These are phyloP conservation scores for Amanita muscaria DNA, from an alignment of 768 basidiomycete genomes.

Conservation along the genomic window DNA sequence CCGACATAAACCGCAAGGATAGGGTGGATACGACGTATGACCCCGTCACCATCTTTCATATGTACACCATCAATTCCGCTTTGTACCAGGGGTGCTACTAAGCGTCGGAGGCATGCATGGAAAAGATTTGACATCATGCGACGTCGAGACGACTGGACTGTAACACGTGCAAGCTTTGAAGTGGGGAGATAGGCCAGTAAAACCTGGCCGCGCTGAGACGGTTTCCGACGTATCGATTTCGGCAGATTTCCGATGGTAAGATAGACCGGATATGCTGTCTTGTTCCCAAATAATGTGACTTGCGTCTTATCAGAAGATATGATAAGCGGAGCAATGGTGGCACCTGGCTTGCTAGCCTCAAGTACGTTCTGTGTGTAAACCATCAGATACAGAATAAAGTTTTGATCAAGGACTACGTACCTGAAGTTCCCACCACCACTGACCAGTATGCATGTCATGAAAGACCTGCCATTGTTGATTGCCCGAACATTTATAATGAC, in stretches of 20 bases:
- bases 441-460: no score
- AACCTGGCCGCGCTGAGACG: constrained; percentile 15
- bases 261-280: constrained; percentile 38
- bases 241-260: constrained; percentile 38
- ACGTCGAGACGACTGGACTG: not conserved
- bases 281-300: constrained; percentile 30
- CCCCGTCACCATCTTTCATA: constrained; percentile 27
- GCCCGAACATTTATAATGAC: no score
- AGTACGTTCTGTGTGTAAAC: no score
- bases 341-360: no score
- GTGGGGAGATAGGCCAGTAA: not conserved
- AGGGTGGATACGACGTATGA: constrained; percentile 21
- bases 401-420: no score
- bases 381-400: no score
- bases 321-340: no score
- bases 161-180: not conserved
- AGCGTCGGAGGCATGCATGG: not conserved
- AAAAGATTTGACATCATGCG: not conserved
- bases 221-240: constrained; percentile 29
- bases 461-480: no score
- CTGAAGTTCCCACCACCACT: no score
- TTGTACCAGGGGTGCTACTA: not conserved
- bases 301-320: constrained; percentile 21
- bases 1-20: constrained; percentile 31
- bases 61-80: not conserved